Evolutionary conservation across 202 grass and related monocot species (phyloP).

Genomic region (Cymbopogon flexuosus): DNA sequence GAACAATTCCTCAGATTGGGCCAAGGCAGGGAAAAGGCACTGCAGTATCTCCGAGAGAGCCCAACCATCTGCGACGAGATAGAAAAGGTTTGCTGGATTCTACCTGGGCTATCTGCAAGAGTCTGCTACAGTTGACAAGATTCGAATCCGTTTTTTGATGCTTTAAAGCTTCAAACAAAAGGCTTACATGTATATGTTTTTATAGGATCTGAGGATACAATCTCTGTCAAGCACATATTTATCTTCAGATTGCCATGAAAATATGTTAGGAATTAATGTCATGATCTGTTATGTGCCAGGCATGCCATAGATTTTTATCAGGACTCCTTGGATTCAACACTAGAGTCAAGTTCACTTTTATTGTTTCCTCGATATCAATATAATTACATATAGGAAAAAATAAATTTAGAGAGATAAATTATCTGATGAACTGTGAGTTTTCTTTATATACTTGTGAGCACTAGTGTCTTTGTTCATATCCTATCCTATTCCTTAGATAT

Average conservation of each 20-base stretch:
- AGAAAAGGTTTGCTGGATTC: constrained; percentile 70
- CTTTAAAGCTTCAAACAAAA: neutral
- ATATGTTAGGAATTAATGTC: neutral
- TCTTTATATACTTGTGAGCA: neutral
- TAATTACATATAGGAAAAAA: neutral
- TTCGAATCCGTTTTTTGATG: no score
- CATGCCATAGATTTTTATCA: neutral
- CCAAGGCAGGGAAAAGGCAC: constrained; percentile 86
- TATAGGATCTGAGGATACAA: neutral
- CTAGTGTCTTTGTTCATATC: neutral
- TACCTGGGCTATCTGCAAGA: neutral
- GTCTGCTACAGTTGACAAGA: neutral
- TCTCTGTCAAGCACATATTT: neutral
- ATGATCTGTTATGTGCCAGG: neutral
- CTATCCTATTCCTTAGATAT: neutral
- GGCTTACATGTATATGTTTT: neutral
- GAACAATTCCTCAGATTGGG: constrained; percentile 50
- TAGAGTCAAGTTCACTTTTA: neutral
- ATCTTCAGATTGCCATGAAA: neutral
- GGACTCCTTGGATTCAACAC: neutral
- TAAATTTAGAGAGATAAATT: neutral
- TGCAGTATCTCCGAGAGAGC: constrained; percentile 83
- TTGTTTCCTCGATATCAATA: neutral
- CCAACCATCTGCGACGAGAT: constrained; percentile 62
- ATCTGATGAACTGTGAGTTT: neutral